phyloP scores from a whole-genome alignment of 2,329 filamentous ascomycete species.

The Trichoderma harzianum region DNA sequence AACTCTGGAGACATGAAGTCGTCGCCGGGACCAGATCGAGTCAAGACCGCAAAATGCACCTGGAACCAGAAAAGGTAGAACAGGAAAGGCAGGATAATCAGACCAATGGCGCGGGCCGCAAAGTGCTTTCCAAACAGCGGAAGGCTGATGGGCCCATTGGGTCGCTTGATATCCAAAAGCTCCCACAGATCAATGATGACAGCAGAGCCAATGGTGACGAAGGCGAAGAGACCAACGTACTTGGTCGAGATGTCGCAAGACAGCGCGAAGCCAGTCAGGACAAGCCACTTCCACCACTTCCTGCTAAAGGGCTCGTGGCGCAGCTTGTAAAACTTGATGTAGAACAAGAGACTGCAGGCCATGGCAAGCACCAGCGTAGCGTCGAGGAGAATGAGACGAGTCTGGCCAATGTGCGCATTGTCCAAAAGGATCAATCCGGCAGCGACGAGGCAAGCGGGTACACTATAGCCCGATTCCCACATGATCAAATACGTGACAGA shows the following conservation, averaged over 20 bases:
- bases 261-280: slow-evolving; percentile 88
- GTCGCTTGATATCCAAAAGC: slow-evolving; percentile 82
- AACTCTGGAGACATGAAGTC: slow-evolving; percentile 99
- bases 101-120: slow-evolving; percentile 74
- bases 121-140: slow-evolving; percentile 86
- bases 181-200: slow-evolving; percentile 95
- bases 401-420: slow-evolving; percentile 97
- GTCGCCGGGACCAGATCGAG: slow-evolving; percentile 85
- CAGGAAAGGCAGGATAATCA: slow-evolving; percentile 89
- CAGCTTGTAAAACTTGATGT: slow-evolving; percentile 97
- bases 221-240: slow-evolving; percentile 95
- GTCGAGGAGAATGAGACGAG: slow-evolving; percentile 89
- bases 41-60: slow-evolving; percentile 91
- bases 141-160: slow-evolving; percentile 74
- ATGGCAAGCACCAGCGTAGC: slow-evolving; percentile 93
- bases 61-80: slow-evolving; percentile 99
- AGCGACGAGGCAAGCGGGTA: slow-evolving; percentile 86
- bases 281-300: slow-evolving; percentile 99
- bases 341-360: slow-evolving; percentile 89
- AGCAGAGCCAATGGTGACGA: slow-evolving; percentile 92
- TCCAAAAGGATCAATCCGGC: slow-evolving; percentile 87
- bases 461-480: slow-evolving; percentile 98
- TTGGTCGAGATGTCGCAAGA: slow-evolving; percentile 99
- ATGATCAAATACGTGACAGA: slow-evolving; percentile 95
- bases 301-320: slow-evolving; percentile 83